Evolutionary conservation across 345 rosid species (phyloP), one percentile per base, ranked within the genome.

Genomic region (Gossypium sturtianum): DNA sequence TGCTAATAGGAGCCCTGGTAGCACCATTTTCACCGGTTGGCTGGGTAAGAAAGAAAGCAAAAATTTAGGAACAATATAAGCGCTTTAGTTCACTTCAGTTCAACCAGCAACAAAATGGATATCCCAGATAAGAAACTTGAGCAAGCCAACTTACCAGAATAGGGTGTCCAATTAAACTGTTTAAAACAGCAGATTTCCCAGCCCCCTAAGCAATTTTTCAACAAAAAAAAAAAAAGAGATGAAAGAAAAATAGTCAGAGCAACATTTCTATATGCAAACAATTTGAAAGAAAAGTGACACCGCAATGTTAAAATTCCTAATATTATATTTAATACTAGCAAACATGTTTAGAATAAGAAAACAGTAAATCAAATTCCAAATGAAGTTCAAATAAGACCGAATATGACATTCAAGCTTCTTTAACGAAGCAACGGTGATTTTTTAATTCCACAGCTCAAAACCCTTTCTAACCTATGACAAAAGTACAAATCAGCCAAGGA

Each of bases 11-110:
- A 69, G 97, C 90, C 43, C 98, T 87, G 63, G 98, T 94, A 70
- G 98, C 98, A 67, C 98, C 98, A 77, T 92, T 92, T 84, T 94
- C 98, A 71, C 97, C 98, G 16, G 98, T 94, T 17, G 98, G 98
- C 98, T 94, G 72, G 75, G 66, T 48, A 82, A 54, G 17, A 48
- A 65, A 72, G 53, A 62, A n/a, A 75, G 29, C 19, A 57, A 60
- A 57, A 45, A 23, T 11, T 60, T 56, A 12, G 43, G 15, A 66
- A 49, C 23, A 13, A n/a, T 54, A 17, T 17, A 68, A 60, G 22
- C 34, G 20, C 12, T 45, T 15, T 53, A 12, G 41, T 34, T 5
- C 41, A 34, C 7, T 25, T 48, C 57, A 66, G 22, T 13, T 48
- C 57, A 68, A 68, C 43, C 20, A 68, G 57, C 19, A 68, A 68